phyloP scores from a whole-genome alignment of 2,329 filamentous ascomycete genomes.

The Ophiosphaerella narmari region DNA sequence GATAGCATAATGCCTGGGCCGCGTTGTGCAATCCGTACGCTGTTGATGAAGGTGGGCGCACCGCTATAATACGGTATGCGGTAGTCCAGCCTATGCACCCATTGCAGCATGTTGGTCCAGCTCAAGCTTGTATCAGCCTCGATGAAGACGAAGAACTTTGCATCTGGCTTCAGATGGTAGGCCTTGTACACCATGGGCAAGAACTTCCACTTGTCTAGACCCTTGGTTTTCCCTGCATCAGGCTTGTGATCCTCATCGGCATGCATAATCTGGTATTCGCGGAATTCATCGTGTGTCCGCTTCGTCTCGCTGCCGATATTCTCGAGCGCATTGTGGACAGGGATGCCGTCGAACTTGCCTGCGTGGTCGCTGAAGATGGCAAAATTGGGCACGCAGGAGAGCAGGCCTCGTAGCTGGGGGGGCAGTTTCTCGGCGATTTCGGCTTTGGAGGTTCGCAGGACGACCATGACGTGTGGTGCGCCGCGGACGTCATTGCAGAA shows the following conservation, averaged over 20 bases:
- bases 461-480: conserved; percentile 58
- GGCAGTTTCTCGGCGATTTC: conserved; percentile 62
- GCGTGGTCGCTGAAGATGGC: conserved; percentile 64
- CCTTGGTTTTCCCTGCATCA: conserved; percentile 51
- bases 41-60: conserved; percentile 42
- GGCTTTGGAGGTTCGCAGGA: conserved; percentile 63
- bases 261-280: conserved; percentile 56
- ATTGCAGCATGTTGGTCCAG: conserved; percentile 47
- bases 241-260: conserved; percentile 49
- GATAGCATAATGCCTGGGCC: conserved; percentile 52
- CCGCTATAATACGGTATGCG: conserved; percentile 51
- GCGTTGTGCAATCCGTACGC: conserved; percentile 48
- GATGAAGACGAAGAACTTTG: conserved; percentile 42
- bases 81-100: conserved; percentile 45
- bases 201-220: conserved; percentile 64
- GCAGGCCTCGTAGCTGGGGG: conserved; percentile 58
- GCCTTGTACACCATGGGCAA: conserved; percentile 60
- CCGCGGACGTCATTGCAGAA: conserved; percentile 36
- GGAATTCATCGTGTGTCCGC: conserved; percentile 53
- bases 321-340: conserved; percentile 56
- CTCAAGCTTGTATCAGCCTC: conserved; percentile 42
- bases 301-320: conserved; percentile 43
- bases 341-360: conserved; percentile 56
- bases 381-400: conserved; percentile 60
- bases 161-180: conserved; percentile 38